Evolutionary conservation across 345 rosid genomes (phyloP), one percentile per base, ranked within the genome.

Genomic region (Camelina hispida): DNA sequence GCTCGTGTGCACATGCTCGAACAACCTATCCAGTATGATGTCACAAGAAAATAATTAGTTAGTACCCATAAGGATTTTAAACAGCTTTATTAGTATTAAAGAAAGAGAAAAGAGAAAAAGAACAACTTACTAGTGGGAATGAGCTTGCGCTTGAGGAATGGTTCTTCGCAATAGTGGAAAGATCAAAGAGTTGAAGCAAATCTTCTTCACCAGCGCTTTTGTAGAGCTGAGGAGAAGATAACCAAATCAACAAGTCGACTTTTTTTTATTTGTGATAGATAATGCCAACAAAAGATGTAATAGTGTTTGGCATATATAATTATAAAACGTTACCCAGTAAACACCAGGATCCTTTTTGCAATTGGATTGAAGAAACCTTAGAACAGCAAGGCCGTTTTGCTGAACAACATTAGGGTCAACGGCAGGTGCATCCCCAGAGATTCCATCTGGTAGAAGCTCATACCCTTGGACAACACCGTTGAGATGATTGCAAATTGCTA

Each of bases 301-400:
- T 6, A 55, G 63, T 68, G 25, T 23, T 46, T 35, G 2, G n/a
- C 22, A 70, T 55, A 43, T 55, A 43, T 23, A 23, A 57, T 72
- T 53, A 69, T 7, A n/a, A 65, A 43, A 23, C 7, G 14, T 48
- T 87, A 93, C 97, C 98, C 98, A 94, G 37, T 91, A 94, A 74
- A 96, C 90, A 58, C 97, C 97, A 80, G 97, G 98, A 83, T 94
- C 98, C 71, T 88, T 89, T 84, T 86, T 87, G 91, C 98, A 94
- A 72, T 94, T 91, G 70, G 88, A 93, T 67, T 89, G 89, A 75
- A 94, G 98, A 72, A 94, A 91, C 85, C 96, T 87, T 77, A 94
- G 70, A 73, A 94, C 93, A 83, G 97, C 77, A 68, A 87, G 95
- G 43, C 98, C 96, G 73, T 89, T 94, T 80, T 94, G 94, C 79